Evolutionary conservation across 345 rosid species (phyloP).

Genomic region (Carallia brachiata): DNA sequence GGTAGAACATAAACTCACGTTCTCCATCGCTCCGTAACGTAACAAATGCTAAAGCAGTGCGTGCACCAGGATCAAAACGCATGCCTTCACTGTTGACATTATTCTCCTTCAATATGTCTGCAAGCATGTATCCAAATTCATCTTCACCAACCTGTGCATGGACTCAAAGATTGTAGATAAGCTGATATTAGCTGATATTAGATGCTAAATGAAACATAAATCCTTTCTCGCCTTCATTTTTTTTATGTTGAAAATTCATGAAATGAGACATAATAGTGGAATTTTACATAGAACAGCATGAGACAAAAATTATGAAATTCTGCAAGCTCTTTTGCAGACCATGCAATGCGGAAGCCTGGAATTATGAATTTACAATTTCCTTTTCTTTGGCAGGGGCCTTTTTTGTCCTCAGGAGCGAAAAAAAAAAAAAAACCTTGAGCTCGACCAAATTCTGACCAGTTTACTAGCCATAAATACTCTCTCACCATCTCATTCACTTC

Average conservation of each 20-base stretch:
- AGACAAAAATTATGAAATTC: too few species aligned
- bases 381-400: not conserved
- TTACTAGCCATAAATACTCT: not conserved
- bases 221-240: too few species aligned
- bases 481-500: not conserved
- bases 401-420: not conserved
- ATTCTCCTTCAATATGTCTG: slow-evolving; percentile 77
- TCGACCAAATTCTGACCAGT: not conserved
- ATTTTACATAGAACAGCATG: too few species aligned
- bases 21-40: slow-evolving; percentile 86
- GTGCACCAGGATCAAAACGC: slow-evolving; percentile 89
- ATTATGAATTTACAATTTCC: too few species aligned
- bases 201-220: not conserved
- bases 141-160: slow-evolving; percentile 85
- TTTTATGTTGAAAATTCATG: too few species aligned
- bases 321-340: too few species aligned
- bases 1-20: slow-evolving; percentile 96
- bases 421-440: too few species aligned
- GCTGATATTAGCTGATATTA: not conserved
- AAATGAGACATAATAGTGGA: too few species aligned
- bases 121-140: slow-evolving; percentile 97
- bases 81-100: slow-evolving; percentile 76
- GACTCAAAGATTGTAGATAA: slow-evolving; percentile 9
- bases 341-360: too few species aligned
- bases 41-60: slow-evolving; percentile 94